Conservation (phyloP, 164 flowering plant species). For the Hamamelis virginiana region DNA sequence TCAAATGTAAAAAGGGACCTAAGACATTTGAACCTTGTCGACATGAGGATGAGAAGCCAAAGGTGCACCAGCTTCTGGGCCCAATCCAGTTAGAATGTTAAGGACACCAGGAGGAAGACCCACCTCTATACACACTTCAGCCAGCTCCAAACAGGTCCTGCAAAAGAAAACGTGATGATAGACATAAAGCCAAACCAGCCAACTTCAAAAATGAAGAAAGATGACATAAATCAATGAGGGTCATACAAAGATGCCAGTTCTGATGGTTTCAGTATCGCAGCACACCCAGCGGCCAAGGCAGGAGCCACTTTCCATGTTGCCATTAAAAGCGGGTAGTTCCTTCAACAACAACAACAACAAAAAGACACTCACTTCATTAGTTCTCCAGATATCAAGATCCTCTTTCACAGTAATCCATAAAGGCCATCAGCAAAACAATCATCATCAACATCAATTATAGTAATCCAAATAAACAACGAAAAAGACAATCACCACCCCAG, state of each 20-base stretch:
- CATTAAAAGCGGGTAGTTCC: constrained; percentile 97
- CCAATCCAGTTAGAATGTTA: constrained; percentile 85
- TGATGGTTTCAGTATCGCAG: constrained; percentile 94
- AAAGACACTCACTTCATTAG: neutral
- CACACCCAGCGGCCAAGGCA: constrained; percentile 95
- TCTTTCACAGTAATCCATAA: neutral
- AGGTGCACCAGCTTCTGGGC: constrained; percentile 97
- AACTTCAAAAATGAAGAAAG: constrained; percentile 3
- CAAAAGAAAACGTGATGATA: constrained; percentile 10
- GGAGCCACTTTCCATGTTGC: constrained; percentile 99
- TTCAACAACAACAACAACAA: too few relatives aligned
- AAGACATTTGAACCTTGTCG: constrained; percentile 65
- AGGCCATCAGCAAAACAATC: neutral
- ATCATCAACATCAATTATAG: neutral
- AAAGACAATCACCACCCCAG: too few relatives aligned
- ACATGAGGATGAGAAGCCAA: constrained; percentile 91
- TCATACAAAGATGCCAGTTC: constrained; percentile 89
- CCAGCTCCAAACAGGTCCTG: constrained; percentile 98
- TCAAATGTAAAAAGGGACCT: constrained; percentile 1
- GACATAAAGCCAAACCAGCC: constrained; percentile 2
- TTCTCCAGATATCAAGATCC: neutral
- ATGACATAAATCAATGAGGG: constrained; percentile 1
- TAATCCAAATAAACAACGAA: too few relatives aligned
- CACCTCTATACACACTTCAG: constrained; percentile 77
- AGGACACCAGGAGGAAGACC: constrained; percentile 95